Evolutionary conservation across 305 asterid species (phyloP).

Genomic region (Fraxinus sp.): DNA sequence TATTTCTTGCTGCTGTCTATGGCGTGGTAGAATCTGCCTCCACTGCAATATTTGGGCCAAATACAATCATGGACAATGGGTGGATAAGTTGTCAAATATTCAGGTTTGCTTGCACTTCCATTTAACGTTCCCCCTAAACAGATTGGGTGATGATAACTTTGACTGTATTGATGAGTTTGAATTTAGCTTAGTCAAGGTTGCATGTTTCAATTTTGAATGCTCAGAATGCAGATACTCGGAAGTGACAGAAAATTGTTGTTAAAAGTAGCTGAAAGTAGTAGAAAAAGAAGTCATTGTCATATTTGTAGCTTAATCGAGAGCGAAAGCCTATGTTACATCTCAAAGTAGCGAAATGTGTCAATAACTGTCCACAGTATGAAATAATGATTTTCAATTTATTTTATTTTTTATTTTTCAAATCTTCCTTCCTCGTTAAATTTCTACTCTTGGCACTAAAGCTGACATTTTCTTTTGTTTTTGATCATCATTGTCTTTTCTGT

Average conservation of each 20-base stretch:
- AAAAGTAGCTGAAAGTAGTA: neutral
- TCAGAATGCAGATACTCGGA: neutral
- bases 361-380: neutral
- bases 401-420: neutral
- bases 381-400: neutral
- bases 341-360: neutral
- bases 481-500: neutral
- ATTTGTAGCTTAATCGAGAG: neutral
- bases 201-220: neutral
- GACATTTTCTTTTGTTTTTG: neutral
- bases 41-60: slow-evolving; percentile 66
- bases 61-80: slow-evolving; percentile 56
- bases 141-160: neutral
- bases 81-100: slow-evolving; percentile 56
- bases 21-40: slow-evolving; percentile 85
- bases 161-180: neutral
- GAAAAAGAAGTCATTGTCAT: neutral
- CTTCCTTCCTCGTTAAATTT: neutral
- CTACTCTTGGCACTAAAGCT: neutral
- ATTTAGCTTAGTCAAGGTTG: neutral
- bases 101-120: slow-evolving; percentile 39
- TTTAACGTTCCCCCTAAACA: neutral
- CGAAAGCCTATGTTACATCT: neutral
- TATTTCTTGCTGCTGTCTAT: slow-evolving; percentile 77
- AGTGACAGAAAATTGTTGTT: neutral